These are phyloP conservation scores for Candida methanosorbosa DNA, from an alignment of 805 yeast genomes.

Conservation along the genomic window DNA sequence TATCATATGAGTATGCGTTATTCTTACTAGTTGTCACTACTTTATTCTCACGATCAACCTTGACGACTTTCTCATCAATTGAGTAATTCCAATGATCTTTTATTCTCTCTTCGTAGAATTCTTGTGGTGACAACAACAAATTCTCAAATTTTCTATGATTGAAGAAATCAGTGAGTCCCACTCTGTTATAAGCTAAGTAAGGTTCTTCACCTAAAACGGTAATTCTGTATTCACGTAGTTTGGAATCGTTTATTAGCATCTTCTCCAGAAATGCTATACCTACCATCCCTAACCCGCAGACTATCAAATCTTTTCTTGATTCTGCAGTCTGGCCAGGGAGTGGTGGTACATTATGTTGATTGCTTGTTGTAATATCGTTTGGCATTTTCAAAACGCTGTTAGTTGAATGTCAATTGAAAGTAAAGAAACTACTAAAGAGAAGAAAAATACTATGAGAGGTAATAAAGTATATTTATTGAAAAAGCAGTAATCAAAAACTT, in stretches of 20 bases:
- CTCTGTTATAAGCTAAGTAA: slow-evolving; percentile 27
- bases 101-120: slow-evolving; percentile 16
- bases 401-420: too few relatives aligned
- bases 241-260: slow-evolving; percentile 23
- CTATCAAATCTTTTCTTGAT: slow-evolving; percentile 12
- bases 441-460: too few relatives aligned
- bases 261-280: slow-evolving; percentile 27
- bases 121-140: slow-evolving; percentile 17
- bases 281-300: slow-evolving; percentile 29
- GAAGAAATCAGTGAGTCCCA: slow-evolving; percentile 25
- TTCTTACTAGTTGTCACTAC: slow-evolving; percentile 10
- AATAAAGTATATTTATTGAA: too few relatives aligned
- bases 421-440: too few relatives aligned
- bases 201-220: slow-evolving; percentile 28
- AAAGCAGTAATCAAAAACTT: too few relatives aligned
- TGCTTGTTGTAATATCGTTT: slow-evolving; percentile 1
- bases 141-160: slow-evolving; percentile 18
- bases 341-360: neutral
- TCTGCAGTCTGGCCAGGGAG: slow-evolving; percentile 1
- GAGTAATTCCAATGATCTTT: slow-evolving; percentile 16
- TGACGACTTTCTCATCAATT: slow-evolving; percentile 13
- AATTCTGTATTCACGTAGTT: slow-evolving; percentile 16
- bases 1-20: slow-evolving; percentile 14
- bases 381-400: slow-evolving; percentile 1
- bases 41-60: slow-evolving; percentile 9